phyloP scores from a whole-genome alignment of 257 asterid genomes.

The Vinca minor region DNA sequence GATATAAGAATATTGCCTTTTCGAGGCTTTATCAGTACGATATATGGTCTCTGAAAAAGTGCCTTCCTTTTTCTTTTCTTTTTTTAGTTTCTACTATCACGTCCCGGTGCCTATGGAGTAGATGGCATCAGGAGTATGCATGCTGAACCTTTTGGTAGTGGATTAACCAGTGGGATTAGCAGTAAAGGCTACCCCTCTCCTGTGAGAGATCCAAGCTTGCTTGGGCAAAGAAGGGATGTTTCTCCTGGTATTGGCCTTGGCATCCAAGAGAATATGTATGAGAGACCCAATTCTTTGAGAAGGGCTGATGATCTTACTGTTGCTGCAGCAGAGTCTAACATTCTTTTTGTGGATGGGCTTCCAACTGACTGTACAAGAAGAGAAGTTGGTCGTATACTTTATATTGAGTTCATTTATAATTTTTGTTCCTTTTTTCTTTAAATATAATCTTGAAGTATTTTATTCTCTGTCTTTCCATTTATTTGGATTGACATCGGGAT shows the following conservation, averaged over 20 bases:
- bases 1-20: slow-evolving; percentile 36
- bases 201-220: slow-evolving; percentile 38
- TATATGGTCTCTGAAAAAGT: slow-evolving; percentile 6
- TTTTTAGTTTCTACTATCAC: slow-evolving; percentile 41
- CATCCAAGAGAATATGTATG: slow-evolving; percentile 34
- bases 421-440: no score
- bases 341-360: slow-evolving; percentile 69
- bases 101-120: slow-evolving; percentile 30
- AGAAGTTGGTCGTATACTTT: slow-evolving; percentile 80
- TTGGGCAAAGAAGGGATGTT: slow-evolving; percentile 32
- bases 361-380: slow-evolving; percentile 75
- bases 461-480: no score
- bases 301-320: slow-evolving; percentile 32
- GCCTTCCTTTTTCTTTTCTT: no score
- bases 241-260: slow-evolving; percentile 28
- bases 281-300: slow-evolving; percentile 40
- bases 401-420: background rate
- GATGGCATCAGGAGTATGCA: slow-evolving; percentile 28
- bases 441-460: no score
- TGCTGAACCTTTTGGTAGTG: slow-evolving; percentile 35
- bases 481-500: no score
- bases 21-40: slow-evolving; percentile 6
- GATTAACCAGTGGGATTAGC: slow-evolving; percentile 36
- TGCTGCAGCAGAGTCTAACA: slow-evolving; percentile 42
- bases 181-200: slow-evolving; percentile 40